These are phyloP conservation scores for Mrakia hoshinonis DNA, from an alignment of 768 basidiomycete genomes.

Conservation along the genomic window DNA sequence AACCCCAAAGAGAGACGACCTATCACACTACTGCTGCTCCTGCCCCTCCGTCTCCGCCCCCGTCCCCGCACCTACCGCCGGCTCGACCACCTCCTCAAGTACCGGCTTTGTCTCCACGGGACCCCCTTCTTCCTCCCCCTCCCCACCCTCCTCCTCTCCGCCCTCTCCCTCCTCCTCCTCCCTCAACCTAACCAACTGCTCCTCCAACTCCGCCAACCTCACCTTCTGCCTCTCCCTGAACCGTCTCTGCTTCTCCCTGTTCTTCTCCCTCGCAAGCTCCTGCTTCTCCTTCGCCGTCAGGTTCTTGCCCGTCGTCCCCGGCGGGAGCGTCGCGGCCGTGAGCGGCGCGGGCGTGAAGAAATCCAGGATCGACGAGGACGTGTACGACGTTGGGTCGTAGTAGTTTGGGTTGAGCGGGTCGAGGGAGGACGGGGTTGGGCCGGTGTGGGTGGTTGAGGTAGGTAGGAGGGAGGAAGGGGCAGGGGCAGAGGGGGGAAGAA, in stretches of 20 bases:
- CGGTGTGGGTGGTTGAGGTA: background rate
- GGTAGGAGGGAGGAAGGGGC: background rate
- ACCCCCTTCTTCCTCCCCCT: background rate
- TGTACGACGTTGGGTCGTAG: conserved; percentile 2
- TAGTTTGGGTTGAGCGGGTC: background rate
- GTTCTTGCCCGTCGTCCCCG: background rate
- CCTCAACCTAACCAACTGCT: background rate
- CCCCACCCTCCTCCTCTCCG: background rate
- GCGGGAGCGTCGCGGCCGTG: background rate
- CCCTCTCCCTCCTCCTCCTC: background rate
- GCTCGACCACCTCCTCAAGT: too few relatives aligned
- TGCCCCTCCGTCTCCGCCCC: too few relatives aligned
- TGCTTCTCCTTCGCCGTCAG: background rate
- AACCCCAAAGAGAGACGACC: too few relatives aligned
- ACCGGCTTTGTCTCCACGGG: too few relatives aligned
- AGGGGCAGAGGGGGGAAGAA: background rate
- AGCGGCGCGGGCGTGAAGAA: background rate
- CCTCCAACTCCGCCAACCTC: conserved; percentile 2
- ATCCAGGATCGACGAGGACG: background rate
- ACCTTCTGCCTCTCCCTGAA: conserved; percentile 6
- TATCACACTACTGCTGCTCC: too few relatives aligned
- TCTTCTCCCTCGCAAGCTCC: conserved; percentile 11
- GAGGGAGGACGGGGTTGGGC: background rate
- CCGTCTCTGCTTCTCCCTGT: background rate
- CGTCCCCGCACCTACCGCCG: too few relatives aligned